phyloP scores from a whole-genome alignment of 441 rosid species.

The Aleurites moluccanus region DNA sequence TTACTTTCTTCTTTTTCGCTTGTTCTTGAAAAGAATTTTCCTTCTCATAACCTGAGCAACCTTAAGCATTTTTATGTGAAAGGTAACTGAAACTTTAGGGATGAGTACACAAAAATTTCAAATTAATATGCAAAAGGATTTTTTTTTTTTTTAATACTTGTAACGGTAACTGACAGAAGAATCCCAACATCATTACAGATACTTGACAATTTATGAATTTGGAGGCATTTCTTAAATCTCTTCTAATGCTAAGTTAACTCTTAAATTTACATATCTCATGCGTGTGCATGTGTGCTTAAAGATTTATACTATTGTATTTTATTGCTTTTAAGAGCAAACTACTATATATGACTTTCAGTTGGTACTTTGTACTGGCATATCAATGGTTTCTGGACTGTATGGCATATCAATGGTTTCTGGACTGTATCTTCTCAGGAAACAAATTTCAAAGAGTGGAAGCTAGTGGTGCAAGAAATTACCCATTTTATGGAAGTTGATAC shows the following conservation, averaged over 20 bases:
- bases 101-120: background rate
- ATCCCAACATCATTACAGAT: background rate
- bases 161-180: background rate
- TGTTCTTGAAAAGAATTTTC: background rate
- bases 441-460: slow-evolving; percentile 87
- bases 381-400: too few relatives aligned
- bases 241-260: background rate
- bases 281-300: background rate
- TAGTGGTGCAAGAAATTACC: slow-evolving; percentile 80
- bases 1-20: background rate
- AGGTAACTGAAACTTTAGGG: background rate
- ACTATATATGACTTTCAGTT: background rate
- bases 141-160: background rate
- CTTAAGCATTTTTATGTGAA: background rate
- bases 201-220: background rate
- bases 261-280: background rate
- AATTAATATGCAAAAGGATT: background rate
- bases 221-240: background rate
- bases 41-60: background rate
- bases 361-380: slow-evolving; percentile 12
- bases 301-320: background rate
- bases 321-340: background rate
- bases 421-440: slow-evolving; percentile 56
- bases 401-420: too few relatives aligned
- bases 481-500: slow-evolving; percentile 58